Evolutionary conservation across 805 yeast genomes (phyloP).

Genomic region (Zygosaccharomyces kombuchaensis): DNA sequence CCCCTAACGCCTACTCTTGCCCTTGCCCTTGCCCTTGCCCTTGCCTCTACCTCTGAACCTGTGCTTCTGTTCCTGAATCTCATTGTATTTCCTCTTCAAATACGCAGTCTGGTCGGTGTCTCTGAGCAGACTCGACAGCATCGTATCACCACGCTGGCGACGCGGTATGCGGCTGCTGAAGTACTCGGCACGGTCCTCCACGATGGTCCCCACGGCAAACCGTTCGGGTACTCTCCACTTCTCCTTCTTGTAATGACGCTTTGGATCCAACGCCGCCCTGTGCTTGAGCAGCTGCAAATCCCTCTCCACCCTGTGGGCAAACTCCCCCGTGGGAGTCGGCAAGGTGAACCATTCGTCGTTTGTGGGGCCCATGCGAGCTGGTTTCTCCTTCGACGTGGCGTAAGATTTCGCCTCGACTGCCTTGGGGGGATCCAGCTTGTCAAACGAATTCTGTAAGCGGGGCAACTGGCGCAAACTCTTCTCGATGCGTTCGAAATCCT

Average conservation of each 20-base stretch:
- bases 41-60: constrained; percentile 53
- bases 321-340: constrained; percentile 72
- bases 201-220: constrained; percentile 84
- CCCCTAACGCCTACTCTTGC: not conserved
- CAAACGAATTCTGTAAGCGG: constrained; percentile 29
- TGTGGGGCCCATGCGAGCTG: constrained; percentile 4
- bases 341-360: constrained; percentile 62
- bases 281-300: constrained; percentile 77
- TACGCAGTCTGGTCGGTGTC: constrained; percentile 67
- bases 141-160: constrained; percentile 68
- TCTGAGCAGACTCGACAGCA: constrained; percentile 77
- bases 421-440: constrained; percentile 16
- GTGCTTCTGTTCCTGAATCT: constrained; percentile 61
- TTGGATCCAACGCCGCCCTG: constrained; percentile 90
- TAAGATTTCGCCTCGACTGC: constrained; percentile 5
- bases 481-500: constrained; percentile 29
- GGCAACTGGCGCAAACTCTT: constrained; percentile 28
- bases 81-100: constrained; percentile 78
- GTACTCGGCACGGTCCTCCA: constrained; percentile 78
- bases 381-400: constrained; percentile 10
- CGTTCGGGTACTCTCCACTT: constrained; percentile 71
- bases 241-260: constrained; percentile 88
- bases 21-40: not conserved
- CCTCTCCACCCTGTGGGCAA: constrained; percentile 52
- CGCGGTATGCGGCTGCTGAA: constrained; percentile 55